Conservation (phyloP, 2,329 filamentous ascomycete genomes). For the Arthrobotrys megalospora region DNA sequence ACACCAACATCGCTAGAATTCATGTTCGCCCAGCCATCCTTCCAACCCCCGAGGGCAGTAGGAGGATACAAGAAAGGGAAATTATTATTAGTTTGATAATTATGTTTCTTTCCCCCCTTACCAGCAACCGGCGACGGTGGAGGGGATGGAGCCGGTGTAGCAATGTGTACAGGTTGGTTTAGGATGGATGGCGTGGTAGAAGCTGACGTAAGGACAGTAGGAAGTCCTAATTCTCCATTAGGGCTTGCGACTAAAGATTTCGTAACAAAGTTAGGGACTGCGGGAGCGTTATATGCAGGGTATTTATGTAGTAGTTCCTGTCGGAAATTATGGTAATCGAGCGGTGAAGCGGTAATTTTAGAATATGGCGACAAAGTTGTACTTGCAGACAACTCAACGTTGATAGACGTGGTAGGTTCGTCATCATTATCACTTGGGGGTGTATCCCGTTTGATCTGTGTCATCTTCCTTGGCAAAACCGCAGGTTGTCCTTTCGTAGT, state of each 20-base stretch:
- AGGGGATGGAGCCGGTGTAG: conserved; percentile 95
- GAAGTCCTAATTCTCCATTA: conserved; percentile 69
- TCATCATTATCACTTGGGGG: conserved; percentile 75
- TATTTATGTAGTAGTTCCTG: conserved; percentile 99
- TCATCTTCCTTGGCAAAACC: conserved; percentile 77
- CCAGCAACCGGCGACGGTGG: conserved; percentile 88
- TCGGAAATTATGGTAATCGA: conserved; percentile 96
- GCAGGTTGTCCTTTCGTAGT: conserved; percentile 56
- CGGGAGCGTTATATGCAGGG: conserved; percentile 92
- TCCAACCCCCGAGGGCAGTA: conserved; percentile 80
- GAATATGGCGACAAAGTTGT: conserved; percentile 74
- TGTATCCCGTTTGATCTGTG: conserved; percentile 25
- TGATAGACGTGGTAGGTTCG: conserved; percentile 69
- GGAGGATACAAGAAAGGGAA: conserved; percentile 98
- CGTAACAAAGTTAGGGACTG: conserved; percentile 87
- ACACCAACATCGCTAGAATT: conserved; percentile 87
- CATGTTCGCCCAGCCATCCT: conserved; percentile 81
- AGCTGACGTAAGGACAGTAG: conserved; percentile 66
- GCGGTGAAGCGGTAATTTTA: conserved; percentile 89
- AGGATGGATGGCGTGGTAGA: conserved; percentile 78
- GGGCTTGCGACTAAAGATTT: conserved; percentile 90
- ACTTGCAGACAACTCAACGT: conserved; percentile 72
- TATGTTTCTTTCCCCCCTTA: conserved; percentile 93
- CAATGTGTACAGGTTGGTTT: conserved; percentile 96
- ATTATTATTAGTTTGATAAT: conserved; percentile 99